These are phyloP conservation scores for Alternaria rosae DNA, from an alignment of 2,329 filamentous ascomycete species.

Conservation along the genomic window DNA sequence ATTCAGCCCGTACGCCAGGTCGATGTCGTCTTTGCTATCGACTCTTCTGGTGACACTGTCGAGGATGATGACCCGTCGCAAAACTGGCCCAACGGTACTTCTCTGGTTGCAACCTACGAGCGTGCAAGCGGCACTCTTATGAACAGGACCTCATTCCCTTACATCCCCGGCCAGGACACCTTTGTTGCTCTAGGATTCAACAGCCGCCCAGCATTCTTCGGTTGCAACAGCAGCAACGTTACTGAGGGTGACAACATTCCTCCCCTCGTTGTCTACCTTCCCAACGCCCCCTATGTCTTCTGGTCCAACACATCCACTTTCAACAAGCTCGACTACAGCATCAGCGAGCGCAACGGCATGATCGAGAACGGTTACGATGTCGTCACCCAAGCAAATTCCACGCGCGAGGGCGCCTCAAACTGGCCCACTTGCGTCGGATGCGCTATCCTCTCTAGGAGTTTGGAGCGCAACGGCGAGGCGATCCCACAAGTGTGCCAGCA, in stretches of 20 bases:
- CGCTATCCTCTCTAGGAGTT: conserved; percentile 79
- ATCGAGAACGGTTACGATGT: conserved; percentile 87
- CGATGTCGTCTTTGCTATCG: conserved; percentile 83
- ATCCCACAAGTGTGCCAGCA: conserved; percentile 74
- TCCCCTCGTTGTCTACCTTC: conserved; percentile 85
- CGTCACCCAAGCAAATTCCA: conserved; percentile 83
- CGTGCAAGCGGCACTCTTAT: conserved; percentile 66
- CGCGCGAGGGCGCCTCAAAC: conserved; percentile 64
- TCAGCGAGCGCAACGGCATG: conserved; percentile 75
- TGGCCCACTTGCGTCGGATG: conserved; percentile 91
- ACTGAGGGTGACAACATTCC: conserved; percentile 57
- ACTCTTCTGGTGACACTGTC: conserved; percentile 76
- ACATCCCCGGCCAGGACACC: conserved; percentile 75
- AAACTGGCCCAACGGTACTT: conserved; percentile 79
- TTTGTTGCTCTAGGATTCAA: conserved; percentile 81
- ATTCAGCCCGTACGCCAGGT: conserved; percentile 75
- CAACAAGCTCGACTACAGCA: conserved; percentile 65
- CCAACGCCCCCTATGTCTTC: conserved; percentile 81
- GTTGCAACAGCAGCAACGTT: conserved; percentile 73
- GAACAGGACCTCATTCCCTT: conserved; percentile 76
- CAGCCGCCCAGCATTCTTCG: conserved; percentile 79
- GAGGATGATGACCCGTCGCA: conserved; percentile 38
- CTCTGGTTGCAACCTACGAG: conserved; percentile 76
- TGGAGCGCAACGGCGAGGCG: conserved; percentile 71
- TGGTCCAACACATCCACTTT: conserved; percentile 83